Base-by-base conservation (phyloP, 2,329 filamentous ascomycete genomes). In the Xylaria polymorpha region DNA sequence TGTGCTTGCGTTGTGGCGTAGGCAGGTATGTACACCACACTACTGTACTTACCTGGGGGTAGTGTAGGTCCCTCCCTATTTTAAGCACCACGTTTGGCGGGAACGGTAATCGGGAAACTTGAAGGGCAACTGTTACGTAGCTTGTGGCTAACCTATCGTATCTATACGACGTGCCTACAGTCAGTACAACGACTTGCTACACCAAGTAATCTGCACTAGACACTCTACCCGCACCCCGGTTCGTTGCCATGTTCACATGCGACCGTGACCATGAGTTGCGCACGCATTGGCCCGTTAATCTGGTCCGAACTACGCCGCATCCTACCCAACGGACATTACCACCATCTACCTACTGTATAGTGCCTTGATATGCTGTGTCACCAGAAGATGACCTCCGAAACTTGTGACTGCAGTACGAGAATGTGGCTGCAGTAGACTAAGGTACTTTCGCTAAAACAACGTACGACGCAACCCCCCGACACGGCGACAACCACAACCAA, bases 211-310 rank as follows among this genome's bases (percentile, higher is more conserved):
- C 25, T 29, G 4, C 25, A 37, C 48, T 50, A 53, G 46, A 20
- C 18, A 50, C 48, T 55, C 15, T 48, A 44, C 48, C 20, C 6
- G 32, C 32, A 46, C 20, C 51, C 25, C 41, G 29, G 50, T 22
- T 69, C 35, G 37, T 48, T 20, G 48, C 55, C 50, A 15, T 29
- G 61, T 68, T 61, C 68, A 67, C 68, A 64, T 67, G 68, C 20
- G 61, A 61, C 64, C 44, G 62, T 44, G 29, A 37, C 62, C 57
- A 62, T 66, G 63, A 66, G 53, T 32, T 66, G 35, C 20, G 20
- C 59, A 25, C 46, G 59, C 59, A 63, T 56, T 69, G 58, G 58
- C 32, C 58, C 53, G 50, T 35, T 58, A 20, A 22, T 46, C 44
- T 66, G 46, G 58, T 37, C 35, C 44, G 22, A 20, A 35, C 46